Base-by-base conservation (phyloP, 2,329 filamentous ascomycete genomes). In the Trichocomaceae sp. region DNA sequence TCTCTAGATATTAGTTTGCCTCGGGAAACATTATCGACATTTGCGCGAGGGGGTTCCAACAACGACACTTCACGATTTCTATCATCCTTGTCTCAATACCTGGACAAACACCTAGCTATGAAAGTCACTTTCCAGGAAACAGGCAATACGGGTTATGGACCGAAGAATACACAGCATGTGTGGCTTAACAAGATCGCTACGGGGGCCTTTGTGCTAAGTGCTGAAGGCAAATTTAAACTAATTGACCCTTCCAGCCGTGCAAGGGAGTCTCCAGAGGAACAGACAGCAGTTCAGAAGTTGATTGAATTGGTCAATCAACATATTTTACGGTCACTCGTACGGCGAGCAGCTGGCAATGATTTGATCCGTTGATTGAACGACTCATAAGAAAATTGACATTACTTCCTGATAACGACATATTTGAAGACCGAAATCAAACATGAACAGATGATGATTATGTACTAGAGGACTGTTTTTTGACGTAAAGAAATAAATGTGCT, bases 41-140 rank as follows among this genome's bases (percentile, higher is more conserved):
- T 65, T 51, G 59, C 67, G 63, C 29, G 46, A 61, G 35, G 56
- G 35, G 48, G 61, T 10, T 29, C 55, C 37, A 22, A 59, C 58
- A 45, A 58, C 50, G 49, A 47, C 10, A 58, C 57, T 2, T 51
- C 59, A 1, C 55, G 60, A 12, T 63, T 70, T 17, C 46, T 68
- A 17, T 54, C 55, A 10, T 67, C 65, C 33, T 59, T 74, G 8
- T 65, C 63, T n/a, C 52, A 62, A 2, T 74, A 74, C 50, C 55
- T 74, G 23, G 63, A 69, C 26, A 63, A 60, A 5, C 69, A 74
- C 60, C 63, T 74, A 42, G 72, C 72, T 4, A 70, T 74, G 69
- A 65, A 69, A 22, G 52, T 74, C 23, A 65, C 72, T 52, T 49
- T 73, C 20, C 59, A 62, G 58, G n/a, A 47, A 5, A 12, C n/a